Evolutionary conservation across 2,329 filamentous ascomycete species (phyloP).

Genomic region (Exophiala sp.): DNA sequence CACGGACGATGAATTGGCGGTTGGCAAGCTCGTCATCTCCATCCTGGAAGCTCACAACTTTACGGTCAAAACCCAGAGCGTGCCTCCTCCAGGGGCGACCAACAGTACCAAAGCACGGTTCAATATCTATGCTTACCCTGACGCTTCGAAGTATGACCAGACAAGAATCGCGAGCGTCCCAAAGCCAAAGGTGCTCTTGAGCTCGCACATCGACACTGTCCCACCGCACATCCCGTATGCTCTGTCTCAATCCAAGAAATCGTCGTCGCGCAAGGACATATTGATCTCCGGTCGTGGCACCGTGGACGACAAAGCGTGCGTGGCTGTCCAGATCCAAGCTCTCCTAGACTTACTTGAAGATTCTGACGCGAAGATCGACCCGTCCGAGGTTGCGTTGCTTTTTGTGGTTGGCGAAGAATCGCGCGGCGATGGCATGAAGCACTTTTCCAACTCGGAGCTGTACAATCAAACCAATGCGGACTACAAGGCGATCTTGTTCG

Average conservation of each 20-base stretch:
- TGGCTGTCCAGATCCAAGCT: constrained; percentile 43
- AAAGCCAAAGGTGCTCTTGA: constrained; percentile 42
- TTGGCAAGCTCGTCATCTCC: constrained; percentile 64
- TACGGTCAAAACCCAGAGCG: constrained; percentile 58
- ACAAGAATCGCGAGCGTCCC: not conserved
- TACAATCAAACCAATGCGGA: constrained; percentile 35
- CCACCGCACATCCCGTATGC: constrained; percentile 48
- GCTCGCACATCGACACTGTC: constrained; percentile 77
- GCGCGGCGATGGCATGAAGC: constrained; percentile 74
- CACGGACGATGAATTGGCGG: constrained; percentile 63
- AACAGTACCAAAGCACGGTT: constrained; percentile 50
- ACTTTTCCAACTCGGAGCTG: constrained; percentile 45
- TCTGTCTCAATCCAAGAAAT: constrained; percentile 34
- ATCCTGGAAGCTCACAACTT: constrained; percentile 63
- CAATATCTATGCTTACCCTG: constrained; percentile 71
- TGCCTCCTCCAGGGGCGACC: constrained; percentile 30
- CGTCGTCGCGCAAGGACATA: constrained; percentile 32
- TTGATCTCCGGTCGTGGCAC: constrained; percentile 44
- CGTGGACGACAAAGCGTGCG: constrained; percentile 47
- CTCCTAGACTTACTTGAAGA: constrained; percentile 46
- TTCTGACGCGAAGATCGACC: constrained; percentile 31
- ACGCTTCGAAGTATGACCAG: constrained; percentile 26
- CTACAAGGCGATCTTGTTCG: constrained; percentile 76
- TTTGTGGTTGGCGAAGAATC: constrained; percentile 80
- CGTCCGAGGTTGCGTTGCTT: constrained; percentile 45